Evolutionary conservation across 2,329 filamentous ascomycete genomes (phyloP), one percentile per base, ranked within the genome.

Genomic region (Magnaporthiopsis incrustans): DNA sequence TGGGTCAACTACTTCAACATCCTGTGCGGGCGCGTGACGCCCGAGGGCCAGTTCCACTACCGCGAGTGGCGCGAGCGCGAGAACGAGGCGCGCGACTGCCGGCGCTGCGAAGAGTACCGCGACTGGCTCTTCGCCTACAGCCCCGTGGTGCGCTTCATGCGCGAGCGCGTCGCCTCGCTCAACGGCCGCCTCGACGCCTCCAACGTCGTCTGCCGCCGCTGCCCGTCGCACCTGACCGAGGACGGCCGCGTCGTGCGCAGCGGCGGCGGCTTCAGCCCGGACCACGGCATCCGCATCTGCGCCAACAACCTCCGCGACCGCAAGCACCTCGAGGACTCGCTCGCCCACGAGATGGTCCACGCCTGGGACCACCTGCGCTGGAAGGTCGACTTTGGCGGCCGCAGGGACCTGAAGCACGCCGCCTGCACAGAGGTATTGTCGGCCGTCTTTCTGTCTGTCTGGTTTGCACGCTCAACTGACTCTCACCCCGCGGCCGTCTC

Each of bases 281-380:
- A 89, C 62, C 90, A 92, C 73, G 95, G 95, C 53, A 97, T 99
- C 67, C 74, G 96, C 72, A 82, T 99, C 27, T 99, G 95, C 77
- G 92, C 95, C 62, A 99, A 99, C 77, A 89, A 95, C 77, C 85
- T 98, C 73, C 82, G 89, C 65, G 87, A 92, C 73, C 81, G 87
- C 65, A 87, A 88, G 38, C 92, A 97, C 73, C 76, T 97, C 69
- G 95, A 99, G 78, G 95, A 99, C 75, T 97, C 93, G 14, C 80
- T 99, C 72, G 89, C 93, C 33, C 95, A 99, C 76, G 95, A 99
- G 79, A 96, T 99, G 92, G 90, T 99, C 63, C 95, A 99, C 75
- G 93, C 93, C 1, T 98, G 92, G 82, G 95, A 99, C 74, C 90
- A 96, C 74, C 73, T 98, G 70, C 81, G 94, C 67, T 99, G 92